These are phyloP conservation scores for Amphirosellinia nigrospora DNA, from an alignment of 495 filamentous ascomycete genomes.

Conservation along the genomic window DNA sequence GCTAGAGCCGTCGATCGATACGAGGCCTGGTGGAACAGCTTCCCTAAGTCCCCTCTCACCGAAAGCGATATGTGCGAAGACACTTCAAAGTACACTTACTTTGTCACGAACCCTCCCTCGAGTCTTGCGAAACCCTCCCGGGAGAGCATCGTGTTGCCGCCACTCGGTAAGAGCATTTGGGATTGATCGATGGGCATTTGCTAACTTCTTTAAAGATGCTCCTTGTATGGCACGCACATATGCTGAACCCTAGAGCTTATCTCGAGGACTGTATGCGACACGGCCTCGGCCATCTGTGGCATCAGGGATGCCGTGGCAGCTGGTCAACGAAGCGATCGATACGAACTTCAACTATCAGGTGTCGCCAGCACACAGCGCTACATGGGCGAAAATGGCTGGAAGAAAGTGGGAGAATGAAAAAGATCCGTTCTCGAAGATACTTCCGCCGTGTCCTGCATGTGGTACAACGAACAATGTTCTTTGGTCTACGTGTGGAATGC, in stretches of 20 bases:
- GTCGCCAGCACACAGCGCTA: slow-evolving; percentile 34
- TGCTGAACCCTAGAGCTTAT: slow-evolving; percentile 80
- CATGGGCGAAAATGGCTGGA: slow-evolving; percentile 60
- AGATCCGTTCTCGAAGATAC: slow-evolving; percentile 52
- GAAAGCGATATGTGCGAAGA: slow-evolving; percentile 40
- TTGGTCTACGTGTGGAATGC: slow-evolving; percentile 64
- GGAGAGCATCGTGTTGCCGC: slow-evolving; percentile 44
- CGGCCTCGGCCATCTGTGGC: slow-evolving; percentile 66
- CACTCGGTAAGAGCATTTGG: slow-evolving; percentile 42
- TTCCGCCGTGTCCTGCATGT: slow-evolving; percentile 66
- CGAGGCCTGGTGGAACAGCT: slow-evolving; percentile 68
- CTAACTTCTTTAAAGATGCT: slow-evolving; percentile 61
- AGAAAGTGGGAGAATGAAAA: slow-evolving; percentile 65
- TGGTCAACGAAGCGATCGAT: slow-evolving; percentile 70
- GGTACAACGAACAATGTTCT: slow-evolving; percentile 48
- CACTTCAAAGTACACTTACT: slow-evolving; percentile 31
- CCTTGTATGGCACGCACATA: slow-evolving; percentile 89
- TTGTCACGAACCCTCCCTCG: slow-evolving; percentile 17
- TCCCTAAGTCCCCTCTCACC: slow-evolving; percentile 39
- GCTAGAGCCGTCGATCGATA: slow-evolving; percentile 77
- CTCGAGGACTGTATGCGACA: slow-evolving; percentile 78
- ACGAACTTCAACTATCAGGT: slow-evolving; percentile 66
- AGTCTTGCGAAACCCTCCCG: slow-evolving; percentile 29
- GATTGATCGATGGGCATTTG: neutral
- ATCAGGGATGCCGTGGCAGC: slow-evolving; percentile 74